These are phyloP conservation scores for Mesembryanthemum crystallinum DNA, from an alignment of 148 eudicot species.

Conservation along the genomic window DNA sequence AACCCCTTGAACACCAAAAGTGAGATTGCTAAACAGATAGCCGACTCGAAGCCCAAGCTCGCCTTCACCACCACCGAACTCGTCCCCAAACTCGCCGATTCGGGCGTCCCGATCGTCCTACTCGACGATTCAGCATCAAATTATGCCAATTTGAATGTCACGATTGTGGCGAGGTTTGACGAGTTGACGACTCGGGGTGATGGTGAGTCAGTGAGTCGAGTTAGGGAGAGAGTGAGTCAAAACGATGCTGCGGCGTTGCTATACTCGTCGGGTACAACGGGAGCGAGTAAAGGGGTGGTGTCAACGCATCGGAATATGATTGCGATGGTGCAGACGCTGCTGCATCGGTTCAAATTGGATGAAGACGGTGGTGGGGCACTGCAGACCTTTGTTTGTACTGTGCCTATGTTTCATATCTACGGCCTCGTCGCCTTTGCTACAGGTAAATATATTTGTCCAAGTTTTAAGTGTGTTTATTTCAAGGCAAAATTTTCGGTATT, in stretches of 20 bases:
- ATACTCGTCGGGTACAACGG: constrained; percentile 94
- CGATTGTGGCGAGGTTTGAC: constrained; percentile 35
- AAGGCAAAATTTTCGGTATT: too few species aligned
- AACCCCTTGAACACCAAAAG: constrained; percentile 68
- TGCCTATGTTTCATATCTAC: constrained; percentile 94
- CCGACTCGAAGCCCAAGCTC: constrained; percentile 60
- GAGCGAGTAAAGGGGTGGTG: constrained; percentile 86
- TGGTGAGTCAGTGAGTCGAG: constrained; percentile 24
- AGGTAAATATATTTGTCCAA: constrained; percentile 24
- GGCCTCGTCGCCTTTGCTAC: constrained; percentile 79
- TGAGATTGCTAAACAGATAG: constrained; percentile 64
- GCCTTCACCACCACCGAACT: constrained; percentile 64
- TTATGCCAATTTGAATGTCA: not conserved
- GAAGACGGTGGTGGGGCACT: constrained; percentile 20
- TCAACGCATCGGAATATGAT: constrained; percentile 78
- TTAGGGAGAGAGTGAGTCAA: constrained; percentile 55
- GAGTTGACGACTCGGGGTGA: constrained; percentile 41
- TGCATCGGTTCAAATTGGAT: constrained; percentile 37
- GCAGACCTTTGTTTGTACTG: constrained; percentile 65
- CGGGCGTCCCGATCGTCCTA: constrained; percentile 43
- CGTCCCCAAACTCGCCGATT: constrained; percentile 41
- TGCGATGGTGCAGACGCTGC: constrained; percentile 65
- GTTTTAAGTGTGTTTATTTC: too few species aligned
- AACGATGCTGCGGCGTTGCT: constrained; percentile 78
- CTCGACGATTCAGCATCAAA: too few species aligned